Percentiles rank a stretch among this genome's conserved stretches.
Evolutionary conservation across 257 asterid genomes (phyloP).

Genomic region (Nicotiana paniculata): DNA sequence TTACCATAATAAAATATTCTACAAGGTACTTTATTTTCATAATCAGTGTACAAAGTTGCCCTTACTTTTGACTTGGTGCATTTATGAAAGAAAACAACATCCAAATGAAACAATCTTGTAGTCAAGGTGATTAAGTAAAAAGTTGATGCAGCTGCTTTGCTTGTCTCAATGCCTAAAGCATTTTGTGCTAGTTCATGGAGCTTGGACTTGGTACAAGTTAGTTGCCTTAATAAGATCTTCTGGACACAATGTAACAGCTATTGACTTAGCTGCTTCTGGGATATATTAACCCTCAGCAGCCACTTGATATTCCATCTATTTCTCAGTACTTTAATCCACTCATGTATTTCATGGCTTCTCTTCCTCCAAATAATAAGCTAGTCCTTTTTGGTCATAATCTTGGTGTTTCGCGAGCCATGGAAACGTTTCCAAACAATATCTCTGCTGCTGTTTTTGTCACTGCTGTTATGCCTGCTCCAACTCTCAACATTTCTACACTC

Average conservation of each 20-base stretch:
- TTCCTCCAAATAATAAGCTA: neutral
- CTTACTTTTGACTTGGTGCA: neutral
- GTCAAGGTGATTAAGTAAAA: neutral
- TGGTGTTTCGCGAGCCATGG: constrained; percentile 18
- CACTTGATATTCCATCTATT: neutral
- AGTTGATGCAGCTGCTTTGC: neutral
- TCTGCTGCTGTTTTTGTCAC: neutral
- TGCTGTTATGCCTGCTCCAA: neutral
- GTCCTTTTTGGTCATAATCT: constrained; percentile 13
- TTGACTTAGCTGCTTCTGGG: constrained; percentile 16
- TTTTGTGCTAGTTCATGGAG: constrained; percentile 36
- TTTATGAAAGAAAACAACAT: neutral
- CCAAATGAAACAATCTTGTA: neutral
- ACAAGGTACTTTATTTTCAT: neutral
- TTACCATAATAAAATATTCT: neutral
- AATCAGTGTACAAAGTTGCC: neutral
- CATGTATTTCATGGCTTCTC: constrained; percentile 11
- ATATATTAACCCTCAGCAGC: neutral
- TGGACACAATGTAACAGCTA: constrained; percentile 16
- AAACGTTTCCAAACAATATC: neutral
- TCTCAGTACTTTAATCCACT: constrained; percentile 3
- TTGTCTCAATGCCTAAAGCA: neutral
- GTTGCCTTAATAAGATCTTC: neutral
- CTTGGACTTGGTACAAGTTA: constrained; percentile 34
- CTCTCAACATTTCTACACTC: neutral